These are phyloP conservation scores for Hypoxylon sp. DNA, from an alignment of 2,329 filamentous ascomycete genomes.

Conservation along the genomic window DNA sequence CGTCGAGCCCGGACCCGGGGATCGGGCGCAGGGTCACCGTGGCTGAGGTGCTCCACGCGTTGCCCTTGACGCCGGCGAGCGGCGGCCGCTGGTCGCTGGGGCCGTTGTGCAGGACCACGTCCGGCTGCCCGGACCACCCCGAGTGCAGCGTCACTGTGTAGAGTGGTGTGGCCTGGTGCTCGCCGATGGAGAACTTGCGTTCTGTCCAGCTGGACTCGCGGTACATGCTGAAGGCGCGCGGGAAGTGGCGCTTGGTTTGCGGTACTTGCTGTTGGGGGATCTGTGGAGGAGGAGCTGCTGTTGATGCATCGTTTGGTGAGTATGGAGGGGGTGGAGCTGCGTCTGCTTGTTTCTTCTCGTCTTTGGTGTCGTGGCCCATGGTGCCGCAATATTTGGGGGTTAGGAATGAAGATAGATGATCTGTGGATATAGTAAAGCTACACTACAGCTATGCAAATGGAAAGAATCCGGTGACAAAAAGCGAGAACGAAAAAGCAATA, in stretches of 20 bases:
- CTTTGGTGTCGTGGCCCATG: not conserved
- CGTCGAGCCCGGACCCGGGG: slow-evolving; percentile 17
- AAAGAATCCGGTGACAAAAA: not conserved
- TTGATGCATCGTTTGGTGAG: not conserved
- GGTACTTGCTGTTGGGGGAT: not conserved
- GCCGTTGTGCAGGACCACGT: slow-evolving; percentile 55
- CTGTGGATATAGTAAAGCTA: not conserved
- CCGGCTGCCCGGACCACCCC: slow-evolving; percentile 47
- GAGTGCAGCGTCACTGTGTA: slow-evolving; percentile 52
- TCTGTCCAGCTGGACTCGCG: slow-evolving; percentile 29
- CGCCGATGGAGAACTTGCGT: slow-evolving; percentile 49
- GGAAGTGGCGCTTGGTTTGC: slow-evolving; percentile 50
- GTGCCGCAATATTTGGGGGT: not conserved
- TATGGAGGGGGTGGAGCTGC: slow-evolving; percentile 20
- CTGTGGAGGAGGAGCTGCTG: not conserved
- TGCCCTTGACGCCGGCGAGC: slow-evolving; percentile 48
- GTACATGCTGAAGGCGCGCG: slow-evolving; percentile 54
- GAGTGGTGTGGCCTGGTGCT: slow-evolving; percentile 51
- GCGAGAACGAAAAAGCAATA: too few species aligned
- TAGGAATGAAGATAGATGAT: not conserved
- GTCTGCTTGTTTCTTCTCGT: not conserved
- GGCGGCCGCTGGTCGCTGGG: slow-evolving; percentile 48
- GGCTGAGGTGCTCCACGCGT: slow-evolving; percentile 20
- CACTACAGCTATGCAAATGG: not conserved
- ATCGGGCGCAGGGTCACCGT: slow-evolving; percentile 52